A percentile compares a stretch with the other conserved stretches of the same genome.
These are phyloP conservation scores for Mentha longifolia DNA, from an alignment of 257 asterid genomes.

Conservation along the genomic window DNA sequence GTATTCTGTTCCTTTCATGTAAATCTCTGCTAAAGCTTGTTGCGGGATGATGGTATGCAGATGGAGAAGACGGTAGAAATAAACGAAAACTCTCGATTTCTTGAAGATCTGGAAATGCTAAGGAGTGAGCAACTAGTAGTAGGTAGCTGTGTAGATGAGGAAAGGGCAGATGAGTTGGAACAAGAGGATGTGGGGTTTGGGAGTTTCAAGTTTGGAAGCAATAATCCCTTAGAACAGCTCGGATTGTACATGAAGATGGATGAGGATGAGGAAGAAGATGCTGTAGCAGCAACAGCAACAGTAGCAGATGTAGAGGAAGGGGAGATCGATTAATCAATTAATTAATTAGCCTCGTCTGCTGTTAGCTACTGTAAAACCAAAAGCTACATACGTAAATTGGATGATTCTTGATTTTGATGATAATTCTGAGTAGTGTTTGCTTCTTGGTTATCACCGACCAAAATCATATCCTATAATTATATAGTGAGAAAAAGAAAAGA, in stretches of 20 bases:
- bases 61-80: conserved; percentile 91
- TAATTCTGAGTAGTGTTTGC: neutral
- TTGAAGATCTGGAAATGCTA: conserved; percentile 79
- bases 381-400: no score
- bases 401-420: neutral
- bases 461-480: neutral
- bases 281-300: neutral
- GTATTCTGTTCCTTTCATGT: neutral
- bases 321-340: conserved; percentile 55
- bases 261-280: conserved; percentile 82
- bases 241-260: conserved; percentile 89
- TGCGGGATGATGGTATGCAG: conserved; percentile 35
- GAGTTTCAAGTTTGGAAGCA: conserved; percentile 67
- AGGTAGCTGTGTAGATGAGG: conserved; percentile 42
- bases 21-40: neutral
- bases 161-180: conserved; percentile 72
- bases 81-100: conserved; percentile 66
- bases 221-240: conserved; percentile 85
- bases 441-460: neutral
- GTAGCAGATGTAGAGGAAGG: conserved; percentile 71
- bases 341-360: neutral
- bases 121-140: conserved; percentile 58
- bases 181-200: conserved; percentile 68
- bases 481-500: neutral
- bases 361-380: neutral